Evolutionary conservation across 163 green algal genomes (phyloP).

Genomic region (Volvox carteri): DNA sequence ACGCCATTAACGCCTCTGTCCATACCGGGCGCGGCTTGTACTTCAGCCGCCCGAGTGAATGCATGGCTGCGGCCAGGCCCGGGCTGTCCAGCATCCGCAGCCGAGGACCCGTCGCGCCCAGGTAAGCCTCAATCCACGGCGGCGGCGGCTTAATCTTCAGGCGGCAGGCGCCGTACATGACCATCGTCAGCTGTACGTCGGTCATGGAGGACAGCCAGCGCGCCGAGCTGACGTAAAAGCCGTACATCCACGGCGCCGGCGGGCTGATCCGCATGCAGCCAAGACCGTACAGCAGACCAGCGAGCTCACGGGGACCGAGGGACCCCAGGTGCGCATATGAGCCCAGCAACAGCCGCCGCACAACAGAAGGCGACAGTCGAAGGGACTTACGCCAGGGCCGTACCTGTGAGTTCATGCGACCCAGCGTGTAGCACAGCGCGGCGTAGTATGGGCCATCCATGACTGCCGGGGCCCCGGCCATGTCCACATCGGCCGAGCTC

Average conservation of each 20-base stretch:
- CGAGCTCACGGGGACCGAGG: not conserved
- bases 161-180: conserved; percentile 44
- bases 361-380: not conserved
- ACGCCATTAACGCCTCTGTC: not conserved
- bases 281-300: conserved; percentile 41
- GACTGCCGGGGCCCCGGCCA: not conserved
- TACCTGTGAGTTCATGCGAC: not conserved
- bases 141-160: conserved; percentile 33
- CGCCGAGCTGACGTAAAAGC: conserved; percentile 23
- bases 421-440: conserved; percentile 4
- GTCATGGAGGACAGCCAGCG: conserved; percentile 14
- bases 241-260: conserved; percentile 25
- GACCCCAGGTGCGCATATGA: not conserved
- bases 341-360: conserved; percentile 2
- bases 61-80: not conserved
- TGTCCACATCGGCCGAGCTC: not conserved
- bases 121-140: conserved; percentile 31
- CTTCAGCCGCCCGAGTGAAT: conserved; percentile 35
- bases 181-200: conserved; percentile 27
- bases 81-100: not conserved
- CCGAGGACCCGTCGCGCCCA: not conserved
- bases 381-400: conserved; percentile 23
- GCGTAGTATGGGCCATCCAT: conserved; percentile 14
- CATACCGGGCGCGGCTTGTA: conserved; percentile 41
- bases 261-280: not conserved